Conservation (phyloP, 1,284 basidiomycete species). For the Spongiforma sp. region DNA sequence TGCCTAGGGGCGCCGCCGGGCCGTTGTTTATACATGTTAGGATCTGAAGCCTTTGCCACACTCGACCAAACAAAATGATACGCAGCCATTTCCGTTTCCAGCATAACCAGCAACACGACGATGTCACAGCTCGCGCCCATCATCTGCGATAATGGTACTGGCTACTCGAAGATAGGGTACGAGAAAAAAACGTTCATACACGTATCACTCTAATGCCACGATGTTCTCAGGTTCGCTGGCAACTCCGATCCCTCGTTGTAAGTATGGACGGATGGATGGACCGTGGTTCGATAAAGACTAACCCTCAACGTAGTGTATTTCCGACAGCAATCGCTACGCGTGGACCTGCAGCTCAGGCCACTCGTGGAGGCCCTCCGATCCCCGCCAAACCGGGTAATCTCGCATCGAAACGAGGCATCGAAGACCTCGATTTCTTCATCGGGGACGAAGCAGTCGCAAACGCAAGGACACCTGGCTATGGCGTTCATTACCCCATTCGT, state of each 20-base stretch:
- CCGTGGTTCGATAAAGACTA: slow-evolving; percentile 7
- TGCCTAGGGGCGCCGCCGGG: neutral
- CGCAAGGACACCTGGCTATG: slow-evolving; percentile 89
- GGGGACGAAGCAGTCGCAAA: slow-evolving; percentile 98
- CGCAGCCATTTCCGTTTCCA: slow-evolving; percentile 16
- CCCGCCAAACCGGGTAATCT: slow-evolving; percentile 91
- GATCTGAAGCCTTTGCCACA: slow-evolving; percentile 32
- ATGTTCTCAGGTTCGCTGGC: slow-evolving; percentile 83
- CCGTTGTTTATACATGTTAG: slow-evolving; percentile 34
- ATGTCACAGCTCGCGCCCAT: slow-evolving; percentile 90
- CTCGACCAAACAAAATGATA: slow-evolving; percentile 27
- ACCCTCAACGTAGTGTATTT: slow-evolving; percentile 67
- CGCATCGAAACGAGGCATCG: slow-evolving; percentile 96
- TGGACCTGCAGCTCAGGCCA: slow-evolving; percentile 67
- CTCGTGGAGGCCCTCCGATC: slow-evolving; percentile 72
- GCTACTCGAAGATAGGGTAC: slow-evolving; percentile 97
- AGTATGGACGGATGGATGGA: slow-evolving; percentile 7
- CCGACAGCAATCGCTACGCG: slow-evolving; percentile 93
- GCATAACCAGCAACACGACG: slow-evolving; percentile 21
- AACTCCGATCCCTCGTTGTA: slow-evolving; percentile 1
- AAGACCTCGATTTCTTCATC: slow-evolving; percentile 99
- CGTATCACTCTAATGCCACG: slow-evolving; percentile 22
- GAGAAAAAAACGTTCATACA: slow-evolving; percentile 27
- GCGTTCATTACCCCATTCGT: slow-evolving; percentile 95
- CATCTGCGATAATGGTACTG: slow-evolving; percentile 98